Conservation (phyloP, 1,139 yeast genomes). For the Taiozyma sp. region DNA sequence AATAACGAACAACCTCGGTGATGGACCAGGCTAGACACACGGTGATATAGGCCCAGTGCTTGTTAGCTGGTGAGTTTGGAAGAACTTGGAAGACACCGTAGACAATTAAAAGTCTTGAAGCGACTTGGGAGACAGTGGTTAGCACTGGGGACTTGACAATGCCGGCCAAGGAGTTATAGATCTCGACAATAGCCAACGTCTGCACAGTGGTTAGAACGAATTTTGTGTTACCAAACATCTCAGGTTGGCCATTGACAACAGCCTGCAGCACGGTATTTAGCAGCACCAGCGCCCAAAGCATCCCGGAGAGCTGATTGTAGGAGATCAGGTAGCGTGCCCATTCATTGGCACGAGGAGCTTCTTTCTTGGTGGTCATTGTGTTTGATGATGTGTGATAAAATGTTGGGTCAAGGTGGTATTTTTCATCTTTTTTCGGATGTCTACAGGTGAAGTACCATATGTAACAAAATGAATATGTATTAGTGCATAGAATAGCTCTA, state of each 20-base stretch:
- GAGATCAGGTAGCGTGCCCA: constrained; percentile 22
- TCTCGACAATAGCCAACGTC: constrained; percentile 77
- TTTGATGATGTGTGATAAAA: neutral
- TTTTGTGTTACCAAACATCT: constrained; percentile 52
- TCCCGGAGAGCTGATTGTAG: constrained; percentile 67
- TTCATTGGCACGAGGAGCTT: constrained; percentile 1
- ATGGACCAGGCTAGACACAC: constrained; percentile 83
- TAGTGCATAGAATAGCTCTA: neutral
- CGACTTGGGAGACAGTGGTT: constrained; percentile 83
- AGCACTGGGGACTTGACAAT: constrained; percentile 78
- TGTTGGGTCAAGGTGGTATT: neutral
- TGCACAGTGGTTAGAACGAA: constrained; percentile 65
- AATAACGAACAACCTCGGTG: constrained; percentile 85
- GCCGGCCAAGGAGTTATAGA: constrained; percentile 70
- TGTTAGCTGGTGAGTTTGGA: constrained; percentile 63
- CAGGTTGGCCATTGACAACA: constrained; percentile 46
- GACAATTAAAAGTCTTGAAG: constrained; percentile 77
- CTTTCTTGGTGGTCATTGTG: neutral
- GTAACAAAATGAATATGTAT: neutral
- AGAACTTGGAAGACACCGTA: constrained; percentile 73
- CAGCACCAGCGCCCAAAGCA: constrained; percentile 61
- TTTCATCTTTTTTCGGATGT: neutral
- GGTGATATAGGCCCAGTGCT: constrained; percentile 53
- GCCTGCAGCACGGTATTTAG: constrained; percentile 39
- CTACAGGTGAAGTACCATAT: too few relatives aligned